Conservation (phyloP, 768 basidiomycete genomes). For the Boletus barrowsii region DNA sequence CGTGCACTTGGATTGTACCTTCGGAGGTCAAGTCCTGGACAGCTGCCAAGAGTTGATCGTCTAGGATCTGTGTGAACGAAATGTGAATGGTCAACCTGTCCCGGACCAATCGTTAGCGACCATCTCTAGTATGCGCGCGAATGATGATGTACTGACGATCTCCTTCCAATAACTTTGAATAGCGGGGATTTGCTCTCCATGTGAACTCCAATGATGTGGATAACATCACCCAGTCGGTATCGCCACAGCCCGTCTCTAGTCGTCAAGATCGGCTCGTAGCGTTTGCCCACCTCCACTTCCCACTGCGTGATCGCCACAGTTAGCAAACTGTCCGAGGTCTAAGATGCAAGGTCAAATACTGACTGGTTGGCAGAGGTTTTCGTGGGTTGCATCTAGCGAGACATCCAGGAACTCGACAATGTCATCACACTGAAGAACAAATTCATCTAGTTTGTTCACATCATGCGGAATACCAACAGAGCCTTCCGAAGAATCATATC, state of each 20-base stretch:
- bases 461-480: not conserved
- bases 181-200: conserved; percentile 1
- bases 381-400: conserved; percentile 5
- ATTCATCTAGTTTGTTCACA: conserved; percentile 3
- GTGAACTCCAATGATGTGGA: conserved; percentile 15
- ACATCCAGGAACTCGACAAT: conserved; percentile 22
- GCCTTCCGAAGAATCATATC: conserved; percentile 13
- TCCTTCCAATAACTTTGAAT: conserved; percentile 13
- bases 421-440: not conserved
- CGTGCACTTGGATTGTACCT: conserved; percentile 4
- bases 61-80: not conserved
- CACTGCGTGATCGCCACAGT: conserved; percentile 8
- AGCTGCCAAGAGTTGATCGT: conserved; percentile 6
- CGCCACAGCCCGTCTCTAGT: conserved; percentile 23
- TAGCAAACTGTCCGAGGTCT: not conserved
- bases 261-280: conserved; percentile 19
- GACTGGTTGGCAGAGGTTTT: conserved; percentile 16
- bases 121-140: no score
- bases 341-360: not conserved
- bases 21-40: not conserved
- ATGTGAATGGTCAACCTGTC: conserved; percentile 10
- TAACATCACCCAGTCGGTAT: conserved; percentile 18
- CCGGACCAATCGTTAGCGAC: not conserved
- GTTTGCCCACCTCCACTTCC: conserved; percentile 15
- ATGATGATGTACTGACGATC: conserved; percentile 7